Base-by-base conservation (phyloP, 768 basidiomycete genomes). In the Neoboletus brunneissimus region DNA sequence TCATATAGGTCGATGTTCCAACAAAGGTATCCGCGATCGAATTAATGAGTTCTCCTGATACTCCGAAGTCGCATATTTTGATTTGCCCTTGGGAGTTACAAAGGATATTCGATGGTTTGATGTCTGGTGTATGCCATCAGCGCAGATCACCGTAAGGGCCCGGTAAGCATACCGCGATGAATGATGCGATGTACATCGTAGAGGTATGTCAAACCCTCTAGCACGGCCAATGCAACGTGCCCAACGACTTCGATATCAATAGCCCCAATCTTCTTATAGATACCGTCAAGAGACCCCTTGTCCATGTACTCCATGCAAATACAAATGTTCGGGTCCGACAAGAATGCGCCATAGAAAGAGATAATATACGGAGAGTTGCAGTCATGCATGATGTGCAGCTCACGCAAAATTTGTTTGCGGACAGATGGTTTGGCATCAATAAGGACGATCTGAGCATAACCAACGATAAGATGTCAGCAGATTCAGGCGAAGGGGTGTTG, bases 31-130 rank as follows among this genome's bases (percentile, higher is more conserved):
- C 95, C 37, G 97, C 97, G 60, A 98, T 96, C 9, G 93, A 95
- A 75, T 98, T 98, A 76, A 98, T 96, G 65, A 99, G 82, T 72
- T 99, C 97, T 34, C 97, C 97, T 1, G 95, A 98, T 8, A 99
- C 97, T 38, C 97, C 97, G 71, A 98, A 99, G 73, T 99, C 97
- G 67, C 96, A 98, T 53, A 99, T 95, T 77, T 99, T 99, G 81
- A 98, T 95, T 64, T 97, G 87, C 31, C 97, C 97, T 47, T 80
- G 78, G 8, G 96, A 97, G 69, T 98, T 98, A 75, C 81, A 93
- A 44, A 98, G 79, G 60, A 99, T 97, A 68, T 99, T 99, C 13
- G 94, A 97, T 29, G 97, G 97, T 74, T 99, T 99, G 81, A 99
- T 98, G 70, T 98, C 97, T 98, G 66, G 25, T 45, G 46, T 43